Conservation (phyloP, 1,284 basidiomycete species). For the Malassezia arunalokei region DNA sequence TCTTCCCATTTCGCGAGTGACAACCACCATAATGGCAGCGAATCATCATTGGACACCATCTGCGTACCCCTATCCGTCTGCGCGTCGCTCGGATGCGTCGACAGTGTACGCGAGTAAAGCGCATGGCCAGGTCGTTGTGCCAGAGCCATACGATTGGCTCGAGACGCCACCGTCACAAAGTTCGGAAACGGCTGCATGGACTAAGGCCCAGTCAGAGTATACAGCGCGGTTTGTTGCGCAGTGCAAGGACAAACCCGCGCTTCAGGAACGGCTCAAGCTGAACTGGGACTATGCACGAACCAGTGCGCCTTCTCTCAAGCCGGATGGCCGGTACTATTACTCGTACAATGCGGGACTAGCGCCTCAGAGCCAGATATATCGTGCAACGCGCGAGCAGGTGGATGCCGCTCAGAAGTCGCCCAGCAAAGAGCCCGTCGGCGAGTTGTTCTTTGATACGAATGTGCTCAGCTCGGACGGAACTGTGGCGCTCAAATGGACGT, state of each 20-base stretch:
- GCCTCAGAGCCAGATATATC: conserved; percentile 36
- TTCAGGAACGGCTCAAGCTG: conserved; percentile 31
- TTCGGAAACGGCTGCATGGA: conserved; percentile 37
- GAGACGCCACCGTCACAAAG: conserved; percentile 38
- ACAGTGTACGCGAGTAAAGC: conserved; percentile 28
- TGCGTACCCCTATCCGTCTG: conserved; percentile 28
- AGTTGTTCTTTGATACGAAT: conserved; percentile 41
- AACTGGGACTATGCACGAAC: conserved; percentile 40
- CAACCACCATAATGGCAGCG: neutral
- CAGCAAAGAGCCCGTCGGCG: conserved; percentile 28
- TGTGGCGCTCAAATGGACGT: conserved; percentile 28
- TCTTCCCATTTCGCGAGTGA: neutral
- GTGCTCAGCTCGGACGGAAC: conserved; percentile 38
- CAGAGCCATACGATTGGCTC: conserved; percentile 43
- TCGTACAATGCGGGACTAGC: conserved; percentile 40
- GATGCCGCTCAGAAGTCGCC: conserved; percentile 16
- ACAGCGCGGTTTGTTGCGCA: conserved; percentile 27
- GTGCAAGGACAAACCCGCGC: conserved; percentile 28
- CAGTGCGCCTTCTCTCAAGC: conserved; percentile 34
- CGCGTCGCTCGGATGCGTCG: conserved; percentile 32
- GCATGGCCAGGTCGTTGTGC: conserved; percentile 33
- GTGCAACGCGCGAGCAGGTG: conserved; percentile 26
- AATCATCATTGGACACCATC: conserved; percentile 5
- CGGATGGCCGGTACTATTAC: conserved; percentile 40
- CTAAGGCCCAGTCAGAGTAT: conserved; percentile 33